These are phyloP conservation scores for Pseudoperonospora humuli DNA, from an alignment of 352 stramenopile species.

Conservation along the genomic window DNA sequence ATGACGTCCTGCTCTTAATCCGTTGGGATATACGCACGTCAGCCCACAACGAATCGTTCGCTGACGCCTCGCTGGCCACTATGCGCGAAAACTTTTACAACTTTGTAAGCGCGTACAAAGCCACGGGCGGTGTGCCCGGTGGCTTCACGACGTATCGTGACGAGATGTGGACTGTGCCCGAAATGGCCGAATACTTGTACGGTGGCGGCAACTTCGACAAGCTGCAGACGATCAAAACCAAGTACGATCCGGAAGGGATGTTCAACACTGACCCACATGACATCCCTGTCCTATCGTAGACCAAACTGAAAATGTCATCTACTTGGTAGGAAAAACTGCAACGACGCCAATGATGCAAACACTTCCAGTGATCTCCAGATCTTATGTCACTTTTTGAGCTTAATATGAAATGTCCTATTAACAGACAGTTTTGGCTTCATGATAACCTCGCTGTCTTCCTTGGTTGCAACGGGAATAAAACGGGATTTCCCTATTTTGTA, in stretches of 20 bases:
- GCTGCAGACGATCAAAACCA: conserved; percentile 23
- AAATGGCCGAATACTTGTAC: conserved; percentile 19
- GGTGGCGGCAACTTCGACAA: conserved; percentile 16
- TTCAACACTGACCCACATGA: conserved; percentile 23
- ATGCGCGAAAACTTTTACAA: conserved; percentile 19
- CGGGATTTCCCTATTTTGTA: too few relatives aligned
- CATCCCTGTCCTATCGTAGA: too few relatives aligned
- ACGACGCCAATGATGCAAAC: too few relatives aligned
- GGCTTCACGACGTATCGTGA: conserved; percentile 24
- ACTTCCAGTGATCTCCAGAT: too few relatives aligned
- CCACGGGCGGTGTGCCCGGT: conserved; percentile 11
- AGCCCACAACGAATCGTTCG: conserved; percentile 14
- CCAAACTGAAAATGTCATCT: too few relatives aligned
- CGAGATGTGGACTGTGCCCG: conserved; percentile 18
- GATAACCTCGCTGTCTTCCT: too few relatives aligned
- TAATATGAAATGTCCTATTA: too few relatives aligned
- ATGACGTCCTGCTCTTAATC: conserved; percentile 17
- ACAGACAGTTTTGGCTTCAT: too few relatives aligned
- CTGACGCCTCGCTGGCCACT: conserved; percentile 10
- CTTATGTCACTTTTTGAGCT: too few relatives aligned
- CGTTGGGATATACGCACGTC: conserved; percentile 21
- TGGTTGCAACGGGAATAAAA: too few relatives aligned
- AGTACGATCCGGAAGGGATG: conserved; percentile 16
- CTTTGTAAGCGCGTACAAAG: conserved; percentile 20
- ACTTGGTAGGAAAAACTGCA: too few relatives aligned